These are phyloP conservation scores for Scheffersomyces lignicola DNA, from an alignment of 1,139 yeast species.

Conservation along the genomic window DNA sequence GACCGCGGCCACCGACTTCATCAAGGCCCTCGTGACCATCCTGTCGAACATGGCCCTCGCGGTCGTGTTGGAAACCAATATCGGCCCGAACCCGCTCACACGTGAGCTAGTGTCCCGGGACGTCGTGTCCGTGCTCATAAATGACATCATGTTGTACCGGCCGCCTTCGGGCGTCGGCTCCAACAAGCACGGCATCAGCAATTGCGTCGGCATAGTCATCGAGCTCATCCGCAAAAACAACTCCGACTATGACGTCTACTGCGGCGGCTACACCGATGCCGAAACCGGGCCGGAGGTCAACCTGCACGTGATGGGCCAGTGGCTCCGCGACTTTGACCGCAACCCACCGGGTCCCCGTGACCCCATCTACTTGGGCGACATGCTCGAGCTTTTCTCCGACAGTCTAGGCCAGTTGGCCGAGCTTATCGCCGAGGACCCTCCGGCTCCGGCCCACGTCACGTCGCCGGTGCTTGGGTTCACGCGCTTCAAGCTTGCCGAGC, in stretches of 20 bases:
- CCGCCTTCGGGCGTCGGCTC: constrained; percentile 20
- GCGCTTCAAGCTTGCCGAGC: constrained; percentile 43
- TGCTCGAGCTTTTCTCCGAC: constrained; percentile 43
- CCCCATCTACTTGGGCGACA: constrained; percentile 47
- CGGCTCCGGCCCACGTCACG: constrained; percentile 20
- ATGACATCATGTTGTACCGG: constrained; percentile 41
- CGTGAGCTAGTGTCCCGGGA: constrained; percentile 44
- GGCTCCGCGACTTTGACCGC: constrained; percentile 50
- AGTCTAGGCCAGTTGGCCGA: constrained; percentile 31
- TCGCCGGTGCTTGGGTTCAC: constrained; percentile 38
- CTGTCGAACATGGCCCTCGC: constrained; percentile 68
- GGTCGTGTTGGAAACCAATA: constrained; percentile 47
- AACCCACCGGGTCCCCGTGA: constrained; percentile 50
- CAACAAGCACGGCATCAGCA: constrained; percentile 48
- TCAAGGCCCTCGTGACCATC: constrained; percentile 89
- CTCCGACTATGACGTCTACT: constrained; percentile 48
- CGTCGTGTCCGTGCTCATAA: constrained; percentile 35
- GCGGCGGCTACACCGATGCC: constrained; percentile 40
- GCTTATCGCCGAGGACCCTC: constrained; percentile 29
- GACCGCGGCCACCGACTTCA: constrained; percentile 92
- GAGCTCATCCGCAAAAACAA: constrained; percentile 49
- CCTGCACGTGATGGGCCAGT: constrained; percentile 45
- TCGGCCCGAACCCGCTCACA: constrained; percentile 48
- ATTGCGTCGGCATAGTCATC: constrained; percentile 48
- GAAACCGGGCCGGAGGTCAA: constrained; percentile 41